phyloP scores from a whole-genome alignment of 805 yeast species.

The Wickerhamomyces mucosus region DNA sequence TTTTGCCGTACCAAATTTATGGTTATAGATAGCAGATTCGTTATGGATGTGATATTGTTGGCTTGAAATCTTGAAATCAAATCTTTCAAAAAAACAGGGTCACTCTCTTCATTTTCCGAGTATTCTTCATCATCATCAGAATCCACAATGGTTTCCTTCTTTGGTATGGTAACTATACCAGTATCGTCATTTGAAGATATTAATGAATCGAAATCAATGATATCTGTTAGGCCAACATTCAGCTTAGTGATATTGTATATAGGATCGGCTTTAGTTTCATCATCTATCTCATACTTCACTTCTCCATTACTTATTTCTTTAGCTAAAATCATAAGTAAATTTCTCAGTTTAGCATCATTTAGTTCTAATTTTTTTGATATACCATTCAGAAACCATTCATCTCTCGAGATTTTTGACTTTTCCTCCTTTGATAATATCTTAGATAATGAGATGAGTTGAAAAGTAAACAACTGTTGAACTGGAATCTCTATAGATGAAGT shows the following conservation, averaged over 20 bases:
- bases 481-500: conserved; percentile 31
- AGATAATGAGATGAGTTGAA: conserved; percentile 31
- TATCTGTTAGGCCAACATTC: conserved; percentile 1
- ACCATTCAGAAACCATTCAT: conserved; percentile 33
- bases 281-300: conserved; percentile 22
- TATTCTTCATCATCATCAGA: conserved; percentile 19
- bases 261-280: conserved; percentile 7
- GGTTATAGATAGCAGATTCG: conserved; percentile 37
- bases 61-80: conserved; percentile 43
- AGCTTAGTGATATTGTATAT: conserved; percentile 1
- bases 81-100: conserved; percentile 69
- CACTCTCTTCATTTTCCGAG: conserved; percentile 26
- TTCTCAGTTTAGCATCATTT: conserved; percentile 32
- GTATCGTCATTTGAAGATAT: conserved; percentile 7
- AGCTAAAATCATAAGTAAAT: conserved; percentile 49
- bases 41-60: conserved; percentile 29
- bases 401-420: conserved; percentile 24
- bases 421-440: conserved; percentile 15
- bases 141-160: conserved; percentile 5
- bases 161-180: conserved; percentile 4
- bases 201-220: conserved; percentile 10
- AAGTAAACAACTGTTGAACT: conserved; percentile 40
- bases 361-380: conserved; percentile 49
- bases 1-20: conserved; percentile 55
- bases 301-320: conserved; percentile 29